Evolutionary conservation across 176 grass and related monocot species (phyloP).

Genomic region (Bothriochloa decipiens): DNA sequence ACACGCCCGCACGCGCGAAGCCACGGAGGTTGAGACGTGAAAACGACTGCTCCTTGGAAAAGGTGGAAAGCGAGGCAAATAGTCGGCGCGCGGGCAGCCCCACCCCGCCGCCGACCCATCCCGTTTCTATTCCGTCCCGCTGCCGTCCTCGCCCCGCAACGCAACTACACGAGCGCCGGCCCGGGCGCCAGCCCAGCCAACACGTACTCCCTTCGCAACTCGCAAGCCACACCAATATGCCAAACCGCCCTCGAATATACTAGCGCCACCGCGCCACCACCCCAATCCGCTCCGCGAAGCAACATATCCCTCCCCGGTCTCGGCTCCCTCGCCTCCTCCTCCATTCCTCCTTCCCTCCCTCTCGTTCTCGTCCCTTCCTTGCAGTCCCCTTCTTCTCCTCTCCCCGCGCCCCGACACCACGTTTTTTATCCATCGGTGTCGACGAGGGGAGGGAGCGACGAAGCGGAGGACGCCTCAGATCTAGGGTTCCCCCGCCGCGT

Average conservation of each 20-base stretch:
- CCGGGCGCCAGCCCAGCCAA: not conserved
- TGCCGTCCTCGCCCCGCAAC: conserved; percentile 47
- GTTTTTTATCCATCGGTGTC: conserved; percentile 54
- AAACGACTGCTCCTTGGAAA: conserved; percentile 17
- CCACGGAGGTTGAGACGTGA: conserved; percentile 30
- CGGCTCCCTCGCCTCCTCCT: not conserved
- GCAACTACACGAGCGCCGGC: not conserved
- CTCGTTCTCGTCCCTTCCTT: not conserved
- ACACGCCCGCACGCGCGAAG: not conserved
- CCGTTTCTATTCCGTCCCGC: not conserved
- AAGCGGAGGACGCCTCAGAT: conserved; percentile 49
- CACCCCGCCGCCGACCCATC: conserved; percentile 57
- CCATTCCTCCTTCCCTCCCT: not conserved
- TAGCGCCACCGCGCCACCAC: not conserved
- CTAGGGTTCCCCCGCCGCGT: conserved; percentile 55
- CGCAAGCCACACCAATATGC: conserved; percentile 29
- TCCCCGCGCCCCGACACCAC: conserved; percentile 47
- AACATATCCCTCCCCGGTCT: not conserved
- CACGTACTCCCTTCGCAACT: conserved; percentile 18
- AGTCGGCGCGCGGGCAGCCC: conserved; percentile 40
- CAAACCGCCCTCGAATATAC: conserved; percentile 41
- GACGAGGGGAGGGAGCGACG: conserved; percentile 39
- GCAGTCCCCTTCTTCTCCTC: not conserved
- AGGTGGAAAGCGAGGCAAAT: not conserved
- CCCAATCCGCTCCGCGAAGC: conserved; percentile 10